Evolutionary conservation across 1,284 basidiomycete species (phyloP), one percentile per base, ranked within the genome.

Genomic region (Boletus smithii): DNA sequence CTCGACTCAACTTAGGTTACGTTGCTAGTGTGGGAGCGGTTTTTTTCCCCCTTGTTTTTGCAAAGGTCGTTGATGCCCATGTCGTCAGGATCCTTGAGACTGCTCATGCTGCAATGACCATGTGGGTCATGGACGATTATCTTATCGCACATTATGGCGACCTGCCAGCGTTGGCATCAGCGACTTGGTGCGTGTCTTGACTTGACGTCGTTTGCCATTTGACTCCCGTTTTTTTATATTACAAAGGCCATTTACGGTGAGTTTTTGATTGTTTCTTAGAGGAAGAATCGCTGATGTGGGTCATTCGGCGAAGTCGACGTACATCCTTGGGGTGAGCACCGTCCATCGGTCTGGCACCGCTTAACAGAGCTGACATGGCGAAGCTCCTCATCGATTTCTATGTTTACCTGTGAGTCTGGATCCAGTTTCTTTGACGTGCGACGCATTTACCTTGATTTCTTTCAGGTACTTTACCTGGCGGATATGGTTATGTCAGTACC

Each of bases 381-480:
- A 31, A 67, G 62, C 50, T 64, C 22, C 3, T 62, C 18, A 59
- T 64, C 29, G 65, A 64, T 48, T 60, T 65, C 22, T 50, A 62
- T 30, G 63, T 64, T 30, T 67, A 67, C 27, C 17, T 55, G 62
- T 62, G 22, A 43, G 62, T 44, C 20, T 3, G 10, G 11, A 9
- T 32, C 14, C 2, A 14, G 10, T 31, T 17, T 16, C 13, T 5
- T 20, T n/a, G 17, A 7, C 2, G 6, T 27, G 3, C 1, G 2
- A 10, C 23, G 14, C 11, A 8, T 34, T 44, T 7, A 37, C 18
- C 37, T 31, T 11, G 4, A n/a, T 16, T 40, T 5, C 22, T 9
- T 11, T 7, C 36, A 67, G 62, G 4, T 64, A 64, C 44, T 64
- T 64, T 39, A 64, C 59, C 4, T 64, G 62, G 62, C 55, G 64